phyloP scores from a whole-genome alignment of 768 basidiomycete genomes.

The Leccinum barrowsii region DNA sequence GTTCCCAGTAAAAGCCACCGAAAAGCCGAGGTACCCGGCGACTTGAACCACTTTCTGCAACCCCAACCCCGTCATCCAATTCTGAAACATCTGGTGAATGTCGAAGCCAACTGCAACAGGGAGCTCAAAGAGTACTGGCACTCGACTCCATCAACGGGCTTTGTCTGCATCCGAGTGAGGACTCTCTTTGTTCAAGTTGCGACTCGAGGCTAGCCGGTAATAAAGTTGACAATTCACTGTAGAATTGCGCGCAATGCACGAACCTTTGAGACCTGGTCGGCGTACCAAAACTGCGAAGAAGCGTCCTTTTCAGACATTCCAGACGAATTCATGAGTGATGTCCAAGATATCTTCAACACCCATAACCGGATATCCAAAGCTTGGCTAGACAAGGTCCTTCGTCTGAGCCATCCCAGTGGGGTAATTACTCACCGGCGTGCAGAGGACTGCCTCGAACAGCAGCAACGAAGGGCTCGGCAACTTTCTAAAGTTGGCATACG shows the following conservation, averaged over 20 bases:
- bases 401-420: not conserved
- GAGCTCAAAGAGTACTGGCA: constrained; percentile 9
- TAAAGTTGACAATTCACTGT: constrained; percentile 3
- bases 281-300: constrained; percentile 47
- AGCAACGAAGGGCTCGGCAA: constrained; percentile 11
- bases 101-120: constrained; percentile 16
- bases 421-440: not conserved
- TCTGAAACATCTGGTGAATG: constrained; percentile 8
- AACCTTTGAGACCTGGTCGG: constrained; percentile 50
- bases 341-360: constrained; percentile 39
- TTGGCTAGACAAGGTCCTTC: constrained; percentile 42
- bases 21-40: not conserved
- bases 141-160: constrained; percentile 29
- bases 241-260: constrained; percentile 49
- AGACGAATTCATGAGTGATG: constrained; percentile 32
- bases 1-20: not conserved
- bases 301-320: constrained; percentile 46
- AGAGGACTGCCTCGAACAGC: constrained; percentile 6
- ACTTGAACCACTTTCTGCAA: constrained; percentile 6
- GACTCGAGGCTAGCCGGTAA: not conserved
- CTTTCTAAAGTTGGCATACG: constrained; percentile 33
- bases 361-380: constrained; percentile 34
- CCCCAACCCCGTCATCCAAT: not conserved
- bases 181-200: not conserved
- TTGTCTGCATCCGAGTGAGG: constrained; percentile 48